Conservation (phyloP, 768 basidiomycete genomes). For the Tulasnella sp. region DNA sequence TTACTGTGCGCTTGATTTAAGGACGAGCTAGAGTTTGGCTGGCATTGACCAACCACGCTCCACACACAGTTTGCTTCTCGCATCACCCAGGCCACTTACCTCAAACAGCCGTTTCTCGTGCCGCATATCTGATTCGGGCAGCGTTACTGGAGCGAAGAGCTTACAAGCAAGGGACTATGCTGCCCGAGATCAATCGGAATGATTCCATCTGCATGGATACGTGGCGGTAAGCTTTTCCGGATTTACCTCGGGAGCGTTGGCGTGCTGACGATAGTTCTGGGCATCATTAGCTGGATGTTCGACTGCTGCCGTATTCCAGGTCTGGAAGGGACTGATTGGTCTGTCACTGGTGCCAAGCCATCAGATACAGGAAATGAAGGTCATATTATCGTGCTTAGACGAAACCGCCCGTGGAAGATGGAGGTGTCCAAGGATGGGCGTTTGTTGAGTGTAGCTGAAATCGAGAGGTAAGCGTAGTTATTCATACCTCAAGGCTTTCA, state of each 20-base stretch:
- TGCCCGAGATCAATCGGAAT: constrained; percentile 60
- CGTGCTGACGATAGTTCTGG: background rate
- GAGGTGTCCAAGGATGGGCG: constrained; percentile 46
- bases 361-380: constrained; percentile 56
- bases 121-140: constrained; percentile 61
- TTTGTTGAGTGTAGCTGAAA: constrained; percentile 55
- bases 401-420: constrained; percentile 78
- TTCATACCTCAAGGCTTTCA: background rate
- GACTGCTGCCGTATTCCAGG: constrained; percentile 81
- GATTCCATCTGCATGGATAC: constrained; percentile 79
- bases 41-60: background rate
- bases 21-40: background rate
- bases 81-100: constrained; percentile 48
- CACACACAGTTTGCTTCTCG: constrained; percentile 64
- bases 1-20: constrained; percentile 53
- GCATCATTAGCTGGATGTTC: constrained; percentile 70
- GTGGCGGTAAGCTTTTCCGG: constrained; percentile 51
- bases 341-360: constrained; percentile 53
- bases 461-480: constrained; percentile 45
- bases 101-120: constrained; percentile 53
- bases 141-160: constrained; percentile 67
- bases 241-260: background rate
- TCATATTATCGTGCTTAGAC: constrained; percentile 76
- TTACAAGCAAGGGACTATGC: constrained; percentile 56
- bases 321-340: constrained; percentile 66